Evolutionary conservation across 1,284 basidiomycete species (phyloP).

Genomic region (Singerocomus inundabilis): DNA sequence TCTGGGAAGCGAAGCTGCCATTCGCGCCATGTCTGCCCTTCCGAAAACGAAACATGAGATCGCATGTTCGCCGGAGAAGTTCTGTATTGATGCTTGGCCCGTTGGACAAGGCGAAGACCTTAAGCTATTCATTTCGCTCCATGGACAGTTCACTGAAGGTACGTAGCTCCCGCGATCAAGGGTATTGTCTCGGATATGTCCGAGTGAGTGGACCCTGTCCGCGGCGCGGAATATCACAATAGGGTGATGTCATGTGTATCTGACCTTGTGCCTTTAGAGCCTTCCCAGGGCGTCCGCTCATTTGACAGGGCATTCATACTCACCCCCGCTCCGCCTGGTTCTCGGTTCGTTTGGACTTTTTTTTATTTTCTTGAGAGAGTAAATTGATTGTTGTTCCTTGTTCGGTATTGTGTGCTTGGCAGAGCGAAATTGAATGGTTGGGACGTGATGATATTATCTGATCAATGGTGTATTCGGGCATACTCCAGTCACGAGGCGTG

Average conservation of each 20-base stretch:
- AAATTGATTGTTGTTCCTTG: not conserved
- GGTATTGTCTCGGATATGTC: slow-evolving; percentile 16
- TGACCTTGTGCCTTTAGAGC: slow-evolving; percentile 39
- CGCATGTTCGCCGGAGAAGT: slow-evolving; percentile 70
- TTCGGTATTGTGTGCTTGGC: slow-evolving; percentile 11
- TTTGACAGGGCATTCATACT: slow-evolving; percentile 94
- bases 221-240: slow-evolving; percentile 2
- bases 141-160: slow-evolving; percentile 94
- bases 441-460: slow-evolving; percentile 88
- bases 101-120: slow-evolving; percentile 60
- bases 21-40: slow-evolving; percentile 61
- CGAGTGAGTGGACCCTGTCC: slow-evolving; percentile 5
- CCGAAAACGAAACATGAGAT: slow-evolving; percentile 84
- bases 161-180: slow-evolving; percentile 30
- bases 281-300: slow-evolving; percentile 73
- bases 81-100: slow-evolving; percentile 88
- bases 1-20: slow-evolving; percentile 66
- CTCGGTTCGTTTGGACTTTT: slow-evolving; percentile 56
- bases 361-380: not conserved
- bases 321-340: slow-evolving; percentile 75
- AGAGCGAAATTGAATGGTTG: slow-evolving; percentile 84
- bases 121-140: slow-evolving; percentile 78
- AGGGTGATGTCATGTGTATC: slow-evolving; percentile 18
- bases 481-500: slow-evolving; percentile 85
- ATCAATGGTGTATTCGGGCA: slow-evolving; percentile 79